Evolutionary conservation across 129 eudicot species (phyloP), one percentile per base, ranked within the genome.

Genomic region (Flaveria robusta): DNA sequence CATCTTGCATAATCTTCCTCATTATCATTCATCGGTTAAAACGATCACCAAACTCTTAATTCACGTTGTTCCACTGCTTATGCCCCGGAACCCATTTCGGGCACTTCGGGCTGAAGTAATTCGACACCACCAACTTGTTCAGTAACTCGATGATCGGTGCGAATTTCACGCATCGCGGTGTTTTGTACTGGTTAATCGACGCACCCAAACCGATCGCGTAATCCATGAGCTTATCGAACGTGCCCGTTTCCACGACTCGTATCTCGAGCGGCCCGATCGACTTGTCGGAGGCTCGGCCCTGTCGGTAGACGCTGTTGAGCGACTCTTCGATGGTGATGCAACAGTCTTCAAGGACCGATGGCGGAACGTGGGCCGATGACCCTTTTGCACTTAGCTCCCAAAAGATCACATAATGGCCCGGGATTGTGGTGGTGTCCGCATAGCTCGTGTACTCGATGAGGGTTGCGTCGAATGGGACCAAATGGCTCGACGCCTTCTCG

Each of bases 201-300:
- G 96, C 96, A 9, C 93, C 96, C 13, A 84, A 67, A 74, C 93
- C 83, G 2, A 90, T 88, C 4, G 94, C 96, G 66, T 88, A 92
- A 22, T 92, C 98, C 96, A 90, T 92, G 0, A 92, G 96, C 81
- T 90, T 90, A 75, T 92, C 96, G 39, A 92, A 92, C 0, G 98
- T 90, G 20, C 96, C 94, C 0, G n/a, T 58, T 59, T 90, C 96
- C 20, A 92, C 98, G 5, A 90, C 70, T 62, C 72, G 81, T 77
- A 92, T 90, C 85, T 92, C 96, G 2, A 92, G 96, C 1, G 98
- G 94, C 11, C 98, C 98, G 14, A 92, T 88, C 0, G 96, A 89
- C 72, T 91, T 82, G 69, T 87, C 91, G 1, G 85, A 86, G 12
- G 78, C 86, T 0, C 98, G 92, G 12, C 92, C 92, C 68, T 90